A percentile compares a stretch with the other conserved stretches of the same genome.
Conservation (phyloP, 2,329 filamentous ascomycete species). For the Westerdykella ornata region DNA sequence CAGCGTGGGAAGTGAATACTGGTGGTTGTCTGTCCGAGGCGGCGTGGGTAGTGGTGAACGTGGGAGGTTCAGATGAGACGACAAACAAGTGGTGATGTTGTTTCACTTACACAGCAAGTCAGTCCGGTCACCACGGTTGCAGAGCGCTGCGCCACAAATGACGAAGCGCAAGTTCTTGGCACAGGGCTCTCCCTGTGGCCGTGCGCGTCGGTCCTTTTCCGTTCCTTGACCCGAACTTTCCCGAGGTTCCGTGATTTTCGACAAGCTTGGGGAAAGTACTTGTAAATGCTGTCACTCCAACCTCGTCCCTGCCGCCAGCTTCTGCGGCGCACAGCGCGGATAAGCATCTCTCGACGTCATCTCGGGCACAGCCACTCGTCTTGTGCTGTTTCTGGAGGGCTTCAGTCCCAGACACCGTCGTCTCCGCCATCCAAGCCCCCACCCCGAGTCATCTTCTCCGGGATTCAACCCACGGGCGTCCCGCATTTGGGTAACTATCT, state of each 20-base stretch:
- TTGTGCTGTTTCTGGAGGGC: too few species aligned
- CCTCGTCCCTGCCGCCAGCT: too few species aligned
- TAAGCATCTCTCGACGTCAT: too few species aligned
- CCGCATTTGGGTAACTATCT: slow-evolving; percentile 95
- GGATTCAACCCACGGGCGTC: slow-evolving; percentile 91
- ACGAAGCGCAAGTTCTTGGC: neutral
- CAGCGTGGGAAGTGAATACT: neutral
- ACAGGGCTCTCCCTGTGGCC: too few species aligned
- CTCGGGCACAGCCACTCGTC: slow-evolving; percentile 3
- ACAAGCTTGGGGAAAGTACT: too few species aligned
- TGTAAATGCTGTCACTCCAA: too few species aligned
- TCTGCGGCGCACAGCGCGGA: too few species aligned
- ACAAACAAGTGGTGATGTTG: neutral
- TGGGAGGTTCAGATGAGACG: neutral
- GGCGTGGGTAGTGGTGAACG: neutral
- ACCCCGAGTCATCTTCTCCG: slow-evolving; percentile 65
- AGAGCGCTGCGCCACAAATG: neutral
- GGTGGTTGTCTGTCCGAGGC: neutral
- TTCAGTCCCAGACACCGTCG: too few species aligned
- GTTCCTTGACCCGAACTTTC: too few species aligned
- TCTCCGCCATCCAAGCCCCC: neutral
- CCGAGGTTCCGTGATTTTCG: too few species aligned
- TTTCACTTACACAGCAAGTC: neutral
- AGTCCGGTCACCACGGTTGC: neutral
- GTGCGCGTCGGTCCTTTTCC: too few species aligned